A percentile compares a stretch with the other conserved stretches of the same genome.
These are phyloP conservation scores for Deuterostichococcus epilithicus DNA, from an alignment of 139 green algal species.

Conservation along the genomic window DNA sequence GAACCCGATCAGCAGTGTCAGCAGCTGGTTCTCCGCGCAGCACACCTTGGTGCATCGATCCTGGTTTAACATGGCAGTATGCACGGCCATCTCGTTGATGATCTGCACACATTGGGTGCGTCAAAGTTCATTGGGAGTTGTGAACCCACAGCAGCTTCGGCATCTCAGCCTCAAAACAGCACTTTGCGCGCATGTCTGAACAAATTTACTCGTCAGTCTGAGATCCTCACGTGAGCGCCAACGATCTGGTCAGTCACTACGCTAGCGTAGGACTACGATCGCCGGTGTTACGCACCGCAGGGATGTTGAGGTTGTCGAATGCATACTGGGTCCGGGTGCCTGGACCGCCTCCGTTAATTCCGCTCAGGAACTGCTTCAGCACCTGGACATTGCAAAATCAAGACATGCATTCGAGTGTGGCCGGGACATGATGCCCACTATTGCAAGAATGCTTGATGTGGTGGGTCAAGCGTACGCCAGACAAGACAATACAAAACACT, in stretches of 20 bases:
- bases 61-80: slow-evolving; percentile 78
- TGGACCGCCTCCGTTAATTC: slow-evolving; percentile 52
- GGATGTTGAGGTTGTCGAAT: slow-evolving; percentile 72
- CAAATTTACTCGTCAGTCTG: too few species aligned
- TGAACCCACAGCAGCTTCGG: too few species aligned
- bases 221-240: too few species aligned
- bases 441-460: not conserved
- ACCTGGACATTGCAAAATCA: too few species aligned
- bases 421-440: slow-evolving; percentile 3
- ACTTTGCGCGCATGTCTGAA: too few species aligned
- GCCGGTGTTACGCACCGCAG: slow-evolving; percentile 41
- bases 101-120: slow-evolving; percentile 36
- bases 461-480: too few species aligned
- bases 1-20: not conserved
- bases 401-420: too few species aligned
- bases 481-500: too few species aligned
- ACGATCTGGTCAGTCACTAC: too few species aligned
- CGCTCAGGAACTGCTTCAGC: slow-evolving; percentile 50
- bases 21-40: not conserved
- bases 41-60: slow-evolving; percentile 82
- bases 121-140: too few species aligned
- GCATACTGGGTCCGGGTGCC: slow-evolving; percentile 42
- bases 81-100: slow-evolving; percentile 73
- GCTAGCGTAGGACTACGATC: too few species aligned
- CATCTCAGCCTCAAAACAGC: not conserved